Conservation (phyloP, 495 filamentous ascomycete species). For the Neurospora sp. region DNA sequence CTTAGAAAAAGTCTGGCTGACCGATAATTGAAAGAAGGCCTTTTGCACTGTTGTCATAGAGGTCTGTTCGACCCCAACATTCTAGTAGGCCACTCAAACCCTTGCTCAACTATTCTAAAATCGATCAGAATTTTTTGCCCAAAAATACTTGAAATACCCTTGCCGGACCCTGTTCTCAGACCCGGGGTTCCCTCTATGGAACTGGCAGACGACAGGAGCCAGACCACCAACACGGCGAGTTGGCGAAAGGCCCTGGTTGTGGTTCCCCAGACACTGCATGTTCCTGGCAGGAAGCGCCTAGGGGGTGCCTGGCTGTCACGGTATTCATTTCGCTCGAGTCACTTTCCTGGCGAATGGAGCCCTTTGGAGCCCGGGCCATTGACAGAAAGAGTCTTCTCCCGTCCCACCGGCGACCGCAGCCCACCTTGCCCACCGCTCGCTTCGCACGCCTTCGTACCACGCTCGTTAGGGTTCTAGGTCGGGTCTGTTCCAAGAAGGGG, state of each 20-base stretch:
- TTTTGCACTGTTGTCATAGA: no score
- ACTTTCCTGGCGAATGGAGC: background rate
- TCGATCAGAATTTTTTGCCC: no score
- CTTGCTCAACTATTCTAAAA: no score
- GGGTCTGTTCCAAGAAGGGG: background rate
- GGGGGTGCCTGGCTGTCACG: background rate
- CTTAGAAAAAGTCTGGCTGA: no score
- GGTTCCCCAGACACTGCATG: background rate
- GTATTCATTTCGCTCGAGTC: background rate
- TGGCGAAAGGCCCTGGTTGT: constrained; percentile 4
- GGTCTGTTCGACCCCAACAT: no score
- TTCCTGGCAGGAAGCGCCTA: background rate
- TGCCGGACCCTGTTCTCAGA: no score
- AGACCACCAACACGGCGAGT: constrained; percentile 1
- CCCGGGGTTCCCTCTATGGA: no score
- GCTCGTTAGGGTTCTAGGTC: constrained; percentile 9
- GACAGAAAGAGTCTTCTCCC: background rate
- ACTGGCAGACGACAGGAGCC: background rate
- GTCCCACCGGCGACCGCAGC: no score
- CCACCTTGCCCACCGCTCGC: constrained; percentile 2
- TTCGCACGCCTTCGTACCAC: constrained; percentile 7
- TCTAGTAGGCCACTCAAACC: no score
- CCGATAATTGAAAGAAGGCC: no score
- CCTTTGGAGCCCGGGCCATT: background rate
- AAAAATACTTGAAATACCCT: no score